Percentiles rank a stretch among this genome's conserved stretches.
Evolutionary conservation across 2,329 filamentous ascomycete genomes (phyloP).

Genomic region (Calycina herbarum): DNA sequence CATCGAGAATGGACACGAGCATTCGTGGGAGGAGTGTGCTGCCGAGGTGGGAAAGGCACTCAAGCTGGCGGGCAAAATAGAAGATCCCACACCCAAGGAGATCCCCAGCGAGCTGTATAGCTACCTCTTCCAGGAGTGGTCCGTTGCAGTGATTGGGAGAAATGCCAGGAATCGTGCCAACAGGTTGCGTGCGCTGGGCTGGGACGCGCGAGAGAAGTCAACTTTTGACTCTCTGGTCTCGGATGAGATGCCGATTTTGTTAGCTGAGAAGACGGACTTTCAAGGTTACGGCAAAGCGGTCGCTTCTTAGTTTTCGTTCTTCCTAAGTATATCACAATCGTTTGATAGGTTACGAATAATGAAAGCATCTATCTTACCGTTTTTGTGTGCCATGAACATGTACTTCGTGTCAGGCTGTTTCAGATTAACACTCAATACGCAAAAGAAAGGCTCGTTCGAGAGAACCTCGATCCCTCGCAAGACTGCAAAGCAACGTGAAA

Average conservation of each 20-base stretch:
- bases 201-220: conserved; percentile 46
- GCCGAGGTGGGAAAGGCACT: conserved; percentile 41
- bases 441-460: too few relatives aligned
- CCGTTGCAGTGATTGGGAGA: conserved; percentile 41
- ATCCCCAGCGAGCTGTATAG: conserved; percentile 41
- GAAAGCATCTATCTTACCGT: too few relatives aligned
- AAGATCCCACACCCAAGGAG: conserved; percentile 39
- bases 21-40: conserved; percentile 45
- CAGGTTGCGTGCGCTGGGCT: conserved; percentile 46
- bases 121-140: conserved; percentile 43
- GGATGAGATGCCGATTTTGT: conserved; percentile 45
- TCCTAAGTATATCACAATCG: too few relatives aligned
- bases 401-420: too few relatives aligned
- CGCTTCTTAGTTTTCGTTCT: conserved; percentile 14
- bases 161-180: conserved; percentile 46
- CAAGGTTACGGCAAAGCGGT: conserved; percentile 17
- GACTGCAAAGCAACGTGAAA: too few relatives aligned
- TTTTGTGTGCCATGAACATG: too few relatives aligned
- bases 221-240: conserved; percentile 41
- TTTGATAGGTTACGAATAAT: too few relatives aligned
- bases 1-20: conserved; percentile 46
- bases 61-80: conserved; percentile 41
- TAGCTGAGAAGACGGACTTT: conserved; percentile 34
- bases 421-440: too few relatives aligned
- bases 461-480: too few relatives aligned